Conservation (phyloP, 345 rosid genomes). For the Lepidium africanum region DNA sequence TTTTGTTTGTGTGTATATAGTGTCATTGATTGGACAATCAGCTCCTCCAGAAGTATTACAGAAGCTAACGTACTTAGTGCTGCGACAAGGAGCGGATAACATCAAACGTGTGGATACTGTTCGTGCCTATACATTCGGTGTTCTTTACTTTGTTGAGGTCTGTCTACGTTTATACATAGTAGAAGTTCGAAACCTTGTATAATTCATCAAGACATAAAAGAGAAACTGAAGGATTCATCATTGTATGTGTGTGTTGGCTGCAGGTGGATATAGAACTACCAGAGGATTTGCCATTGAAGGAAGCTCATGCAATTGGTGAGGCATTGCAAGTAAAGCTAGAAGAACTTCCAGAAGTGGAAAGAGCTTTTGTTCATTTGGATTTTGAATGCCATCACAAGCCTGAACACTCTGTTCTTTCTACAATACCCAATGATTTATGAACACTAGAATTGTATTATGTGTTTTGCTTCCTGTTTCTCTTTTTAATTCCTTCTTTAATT, state of each 20-base stretch:
- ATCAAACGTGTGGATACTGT: constrained; percentile 84
- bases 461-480: not conserved
- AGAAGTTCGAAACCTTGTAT: not conserved
- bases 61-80: constrained; percentile 65
- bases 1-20: constrained; percentile 25
- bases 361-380: constrained; percentile 91
- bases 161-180: constrained; percentile 1
- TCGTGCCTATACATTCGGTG: constrained; percentile 90
- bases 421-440: constrained; percentile 46
- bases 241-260: not conserved
- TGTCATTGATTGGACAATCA: constrained; percentile 80
- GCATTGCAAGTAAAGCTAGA: constrained; percentile 72
- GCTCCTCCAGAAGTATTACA: constrained; percentile 84
- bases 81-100: constrained; percentile 46
- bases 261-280: constrained; percentile 88
- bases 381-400: constrained; percentile 88
- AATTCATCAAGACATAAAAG: not conserved
- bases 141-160: constrained; percentile 92
- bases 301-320: constrained; percentile 82
- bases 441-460: not conserved
- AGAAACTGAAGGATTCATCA: not conserved
- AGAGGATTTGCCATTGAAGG: constrained; percentile 63
- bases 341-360: constrained; percentile 75
- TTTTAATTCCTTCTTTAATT: not conserved
- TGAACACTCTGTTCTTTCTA: constrained; percentile 65